Evolutionary conservation across 129 eudicot genomes (phyloP), one percentile per base, ranked within the genome.

Genomic region (Heracleum sosnowskyi): DNA sequence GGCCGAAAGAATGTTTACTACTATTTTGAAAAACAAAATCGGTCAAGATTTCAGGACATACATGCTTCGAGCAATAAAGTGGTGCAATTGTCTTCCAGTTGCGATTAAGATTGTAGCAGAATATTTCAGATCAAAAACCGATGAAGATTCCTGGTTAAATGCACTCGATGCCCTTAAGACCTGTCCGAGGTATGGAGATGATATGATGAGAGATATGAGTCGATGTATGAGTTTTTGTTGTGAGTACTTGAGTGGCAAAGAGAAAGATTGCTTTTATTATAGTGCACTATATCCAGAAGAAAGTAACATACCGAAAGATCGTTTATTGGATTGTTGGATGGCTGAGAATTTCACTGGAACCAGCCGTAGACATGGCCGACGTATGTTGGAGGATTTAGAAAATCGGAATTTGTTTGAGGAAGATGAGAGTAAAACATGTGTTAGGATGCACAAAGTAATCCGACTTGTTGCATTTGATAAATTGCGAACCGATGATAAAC

Each of bases 101-200:
- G 68, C 81, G 77, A 85, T 85, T 53, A 81, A 77, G 78, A 84
- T 81, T 81, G 81, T 81, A 40, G 87, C 79, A 6, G 73, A 84
- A 39, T 41, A 75, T 80, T 84, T 84, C 34, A 81, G 64, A 80
- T 22, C 69, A 8, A 81, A 71, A 33, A 74, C 81, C 22, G 64
- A 40, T 24, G 84, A 80, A 76, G 39, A 51, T 75, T 77, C 82
- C 71, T 81, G 82, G 87, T 60, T 57, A 42, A 81, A 73, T 12
- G 87, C 77, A 17, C 78, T 76, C n/a, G 29, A 64, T 20, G 77
- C 69, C 8, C 22, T 84, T 37, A 77, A 26, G 63, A 80, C 76
- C 66, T 84, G 82, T 82, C 77, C 79, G 2, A 60, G 45, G 62
- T 45, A 77, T 62, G 84, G 84, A 77, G 77, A 84, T 40, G 63